These are phyloP conservation scores for Calendula officinalis DNA, from an alignment of 129 eudicot genomes.

Conservation along the genomic window DNA sequence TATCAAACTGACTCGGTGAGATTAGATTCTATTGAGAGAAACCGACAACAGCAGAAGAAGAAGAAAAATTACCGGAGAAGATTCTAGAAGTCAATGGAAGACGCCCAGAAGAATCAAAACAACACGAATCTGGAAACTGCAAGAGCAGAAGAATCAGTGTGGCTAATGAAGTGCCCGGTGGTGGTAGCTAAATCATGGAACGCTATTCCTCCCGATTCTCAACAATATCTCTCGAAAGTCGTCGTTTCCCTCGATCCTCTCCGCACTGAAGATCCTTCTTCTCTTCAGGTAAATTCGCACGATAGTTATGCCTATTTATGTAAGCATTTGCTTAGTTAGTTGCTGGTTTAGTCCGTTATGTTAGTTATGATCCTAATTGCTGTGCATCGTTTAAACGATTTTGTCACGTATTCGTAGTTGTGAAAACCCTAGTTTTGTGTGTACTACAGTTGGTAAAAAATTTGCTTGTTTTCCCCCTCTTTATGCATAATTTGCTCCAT, in stretches of 20 bases:
- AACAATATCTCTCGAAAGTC: constrained; percentile 69
- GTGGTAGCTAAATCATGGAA: constrained; percentile 79
- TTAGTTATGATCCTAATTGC: neutral
- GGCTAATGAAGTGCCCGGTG: constrained; percentile 95
- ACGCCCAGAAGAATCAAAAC: neutral
- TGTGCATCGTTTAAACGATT: neutral
- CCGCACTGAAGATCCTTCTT: constrained; percentile 43
- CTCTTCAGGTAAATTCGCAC: constrained; percentile 43
- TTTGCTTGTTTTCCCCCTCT: neutral
- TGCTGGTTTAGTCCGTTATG: neutral
- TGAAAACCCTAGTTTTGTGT: constrained; percentile 1
- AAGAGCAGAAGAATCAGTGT: constrained; percentile 80
- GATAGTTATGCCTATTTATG: too few relatives aligned
- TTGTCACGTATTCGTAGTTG: neutral
- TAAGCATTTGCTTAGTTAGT: neutral
- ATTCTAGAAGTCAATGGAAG: constrained; percentile 10
- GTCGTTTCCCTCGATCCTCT: constrained; percentile 60
- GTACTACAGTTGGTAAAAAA: neutral
- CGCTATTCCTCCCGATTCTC: constrained; percentile 44
- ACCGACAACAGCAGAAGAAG: neutral
- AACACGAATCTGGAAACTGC: constrained; percentile 42
- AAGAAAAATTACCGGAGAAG: neutral
- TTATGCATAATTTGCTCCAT: neutral
- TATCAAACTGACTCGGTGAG: neutral
- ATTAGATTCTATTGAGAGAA: constrained; percentile 10